Conservation (phyloP, 139 green algal genomes). For the Chlamydomonas incerta region DNA sequence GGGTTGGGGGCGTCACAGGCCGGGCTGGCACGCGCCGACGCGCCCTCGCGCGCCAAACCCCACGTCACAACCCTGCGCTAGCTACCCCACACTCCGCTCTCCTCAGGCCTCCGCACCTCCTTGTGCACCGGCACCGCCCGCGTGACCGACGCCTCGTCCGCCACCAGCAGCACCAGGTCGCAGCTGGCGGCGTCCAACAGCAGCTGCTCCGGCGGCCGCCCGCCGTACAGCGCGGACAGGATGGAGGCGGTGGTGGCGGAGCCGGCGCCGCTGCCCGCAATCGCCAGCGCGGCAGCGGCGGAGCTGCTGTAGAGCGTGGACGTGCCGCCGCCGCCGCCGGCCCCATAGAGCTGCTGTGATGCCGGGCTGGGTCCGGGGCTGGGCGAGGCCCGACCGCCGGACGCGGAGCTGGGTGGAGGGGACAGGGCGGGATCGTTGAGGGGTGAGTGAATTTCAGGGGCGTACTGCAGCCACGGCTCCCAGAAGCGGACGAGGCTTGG, state of each 20-base stretch:
- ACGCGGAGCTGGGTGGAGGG: neutral
- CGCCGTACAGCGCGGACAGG: neutral
- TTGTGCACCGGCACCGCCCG: constrained; percentile 11
- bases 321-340: neutral
- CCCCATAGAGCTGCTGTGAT: no score
- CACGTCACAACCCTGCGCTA: no score
- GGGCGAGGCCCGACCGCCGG: neutral
- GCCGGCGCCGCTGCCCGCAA: no score
- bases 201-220: constrained; percentile 20
- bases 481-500: no score
- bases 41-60: no score
- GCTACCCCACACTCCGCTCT: no score
- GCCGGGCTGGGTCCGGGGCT: no score
- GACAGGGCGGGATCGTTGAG: no score
- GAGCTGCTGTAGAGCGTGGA: constrained; percentile 1
- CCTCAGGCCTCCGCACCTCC: constrained; percentile 13
- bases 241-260: neutral
- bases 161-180: constrained; percentile 17
- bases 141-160: neutral
- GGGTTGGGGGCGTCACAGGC: no score
- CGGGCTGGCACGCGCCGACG: no score
- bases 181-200: neutral
- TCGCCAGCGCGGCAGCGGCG: neutral
- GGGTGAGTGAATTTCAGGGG: no score
- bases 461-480: no score